These are phyloP conservation scores for Aspergillus fumigatus DNA, from an alignment of 2,329 filamentous ascomycete genomes.

Conservation along the genomic window DNA sequence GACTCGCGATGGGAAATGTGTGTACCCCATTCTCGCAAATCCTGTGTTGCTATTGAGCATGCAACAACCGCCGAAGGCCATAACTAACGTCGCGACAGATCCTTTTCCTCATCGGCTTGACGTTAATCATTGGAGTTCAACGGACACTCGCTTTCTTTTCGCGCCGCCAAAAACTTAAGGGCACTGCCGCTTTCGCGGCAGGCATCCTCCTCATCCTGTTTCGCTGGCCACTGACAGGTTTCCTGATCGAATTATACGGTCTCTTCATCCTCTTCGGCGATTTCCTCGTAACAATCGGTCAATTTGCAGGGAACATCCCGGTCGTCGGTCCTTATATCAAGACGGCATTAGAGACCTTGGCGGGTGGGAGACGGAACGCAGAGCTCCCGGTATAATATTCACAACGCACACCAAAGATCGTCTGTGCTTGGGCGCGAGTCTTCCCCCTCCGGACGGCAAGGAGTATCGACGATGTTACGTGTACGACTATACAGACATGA, in stretches of 20 bases:
- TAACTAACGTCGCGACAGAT: conserved; percentile 54
- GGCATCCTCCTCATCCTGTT: conserved; percentile 83
- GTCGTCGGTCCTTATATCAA: conserved; percentile 84
- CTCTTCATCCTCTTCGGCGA: conserved; percentile 93
- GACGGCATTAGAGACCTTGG: conserved; percentile 63
- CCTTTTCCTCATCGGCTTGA: conserved; percentile 94
- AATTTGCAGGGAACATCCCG: conserved; percentile 79
- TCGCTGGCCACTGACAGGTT: conserved; percentile 87
- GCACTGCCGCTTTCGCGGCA: conserved; percentile 78
- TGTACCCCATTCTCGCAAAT: conserved; percentile 16
- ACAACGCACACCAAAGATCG: neutral
- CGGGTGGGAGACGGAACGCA: conserved; percentile 65
- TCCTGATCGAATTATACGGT: conserved; percentile 85
- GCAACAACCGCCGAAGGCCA: neutral
- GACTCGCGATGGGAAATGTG: conserved; percentile 97
- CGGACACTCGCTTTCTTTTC: conserved; percentile 95
- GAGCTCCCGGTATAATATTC: conserved; percentile 51
- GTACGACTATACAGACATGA: conserved; percentile 5
- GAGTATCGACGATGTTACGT: conserved; percentile 2
- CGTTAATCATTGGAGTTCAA: conserved; percentile 86
- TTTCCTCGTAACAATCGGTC: conserved; percentile 86
- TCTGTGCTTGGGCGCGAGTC: neutral
- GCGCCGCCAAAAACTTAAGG: conserved; percentile 84
- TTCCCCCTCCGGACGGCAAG: neutral
- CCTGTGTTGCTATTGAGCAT: conserved; percentile 10